Evolutionary conservation across 2,329 filamentous ascomycete genomes (phyloP).

Genomic region (Fusarium devonianum): DNA sequence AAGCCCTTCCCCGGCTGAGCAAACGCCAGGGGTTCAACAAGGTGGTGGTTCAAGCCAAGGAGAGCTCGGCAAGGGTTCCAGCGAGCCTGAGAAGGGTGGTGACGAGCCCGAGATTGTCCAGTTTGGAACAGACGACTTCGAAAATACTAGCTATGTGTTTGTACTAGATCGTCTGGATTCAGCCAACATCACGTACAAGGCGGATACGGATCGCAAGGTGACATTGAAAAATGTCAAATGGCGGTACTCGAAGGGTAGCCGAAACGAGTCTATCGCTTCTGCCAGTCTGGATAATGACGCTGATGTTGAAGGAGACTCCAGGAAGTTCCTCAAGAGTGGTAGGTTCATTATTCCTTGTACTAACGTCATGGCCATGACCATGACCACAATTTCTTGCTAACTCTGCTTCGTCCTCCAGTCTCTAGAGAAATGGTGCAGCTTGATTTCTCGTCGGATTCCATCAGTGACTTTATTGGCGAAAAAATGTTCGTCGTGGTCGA

Average conservation of each 20-base stretch:
- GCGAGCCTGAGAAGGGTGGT: neutral
- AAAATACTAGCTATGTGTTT: neutral
- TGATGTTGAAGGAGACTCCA: too few relatives aligned
- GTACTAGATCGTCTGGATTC: neutral
- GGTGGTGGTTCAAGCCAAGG: neutral
- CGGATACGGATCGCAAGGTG: neutral
- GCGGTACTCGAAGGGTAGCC: too few relatives aligned
- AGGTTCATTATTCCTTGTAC: too few relatives aligned
- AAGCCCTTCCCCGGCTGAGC: too few relatives aligned
- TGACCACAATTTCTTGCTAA: too few relatives aligned
- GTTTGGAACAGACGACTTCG: too few relatives aligned
- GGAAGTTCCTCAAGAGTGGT: too few relatives aligned
- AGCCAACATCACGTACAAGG: neutral
- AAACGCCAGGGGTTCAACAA: neutral
- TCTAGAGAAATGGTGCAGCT: neutral
- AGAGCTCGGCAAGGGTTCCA: neutral
- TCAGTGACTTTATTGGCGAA: neutral
- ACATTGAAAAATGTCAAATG: neutral
- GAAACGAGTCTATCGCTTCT: too few relatives aligned
- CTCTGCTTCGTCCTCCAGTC: slow-evolving; percentile 1
- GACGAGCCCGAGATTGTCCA: neutral
- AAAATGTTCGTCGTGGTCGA: slow-evolving; percentile 16
- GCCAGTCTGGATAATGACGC: too few relatives aligned
- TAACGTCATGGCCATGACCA: too few relatives aligned
- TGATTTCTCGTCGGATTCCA: neutral